phyloP scores from a whole-genome alignment of 345 rosid genomes.

The Leavenworthia alabamica region DNA sequence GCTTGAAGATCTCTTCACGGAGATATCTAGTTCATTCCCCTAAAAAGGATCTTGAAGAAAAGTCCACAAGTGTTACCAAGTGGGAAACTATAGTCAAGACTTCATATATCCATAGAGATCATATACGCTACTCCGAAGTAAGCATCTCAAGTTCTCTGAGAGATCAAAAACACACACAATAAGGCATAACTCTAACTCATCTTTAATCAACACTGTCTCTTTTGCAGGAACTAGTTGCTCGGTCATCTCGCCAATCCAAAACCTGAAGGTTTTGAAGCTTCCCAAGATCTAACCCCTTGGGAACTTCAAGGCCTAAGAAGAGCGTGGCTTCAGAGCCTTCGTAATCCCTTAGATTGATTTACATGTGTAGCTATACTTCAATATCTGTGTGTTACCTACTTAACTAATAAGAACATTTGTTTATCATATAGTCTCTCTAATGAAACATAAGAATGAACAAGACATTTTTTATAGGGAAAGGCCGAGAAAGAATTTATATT shows the following conservation, averaged over 20 bases:
- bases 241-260: too few species aligned
- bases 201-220: too few species aligned
- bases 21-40: conserved; percentile 29
- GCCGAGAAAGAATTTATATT: conserved; percentile 29
- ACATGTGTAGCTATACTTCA: conserved; percentile 19
- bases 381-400: conserved; percentile 5
- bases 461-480: conserved; percentile 18
- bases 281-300: too few species aligned
- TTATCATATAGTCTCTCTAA: conserved; percentile 1
- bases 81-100: conserved; percentile 98
- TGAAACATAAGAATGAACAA: conserved; percentile 4
- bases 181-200: too few species aligned
- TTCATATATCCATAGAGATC: conserved; percentile 61
- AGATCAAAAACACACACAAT: too few species aligned
- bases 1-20: conserved; percentile 38
- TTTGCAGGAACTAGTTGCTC: too few species aligned
- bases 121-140: conserved; percentile 85
- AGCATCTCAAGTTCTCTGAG: too few species aligned
- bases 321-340: background rate
- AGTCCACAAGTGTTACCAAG: conserved; percentile 41
- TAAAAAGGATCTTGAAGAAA: conserved; percentile 36
- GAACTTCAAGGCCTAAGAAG: background rate
- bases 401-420: conserved; percentile 16
- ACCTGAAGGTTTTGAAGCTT: too few species aligned
- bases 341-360: conserved; percentile 4